These are phyloP conservation scores for Porcisia hertigi DNA, from an alignment of 208 protist species.

Conservation along the genomic window DNA sequence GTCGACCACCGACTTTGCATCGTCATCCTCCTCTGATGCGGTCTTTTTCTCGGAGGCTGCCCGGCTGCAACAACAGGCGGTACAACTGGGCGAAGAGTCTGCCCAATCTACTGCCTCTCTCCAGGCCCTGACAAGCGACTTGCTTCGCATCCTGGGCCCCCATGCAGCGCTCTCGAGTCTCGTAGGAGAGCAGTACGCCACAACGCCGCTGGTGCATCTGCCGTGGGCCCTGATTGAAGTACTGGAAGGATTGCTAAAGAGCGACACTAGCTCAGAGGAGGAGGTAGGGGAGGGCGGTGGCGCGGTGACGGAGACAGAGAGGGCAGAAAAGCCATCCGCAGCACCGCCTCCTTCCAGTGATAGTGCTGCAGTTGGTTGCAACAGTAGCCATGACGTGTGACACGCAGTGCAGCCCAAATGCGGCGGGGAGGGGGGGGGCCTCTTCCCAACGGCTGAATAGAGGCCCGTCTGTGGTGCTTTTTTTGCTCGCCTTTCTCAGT, in stretches of 20 bases:
- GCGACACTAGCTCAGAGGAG: background rate
- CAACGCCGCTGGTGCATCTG: constrained; percentile 25
- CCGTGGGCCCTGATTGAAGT: constrained; percentile 8
- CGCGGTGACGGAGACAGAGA: background rate
- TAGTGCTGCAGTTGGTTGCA: background rate
- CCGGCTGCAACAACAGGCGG: constrained; percentile 16
- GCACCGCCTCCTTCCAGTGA: background rate
- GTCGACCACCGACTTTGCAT: background rate
- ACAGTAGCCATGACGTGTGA: background rate
- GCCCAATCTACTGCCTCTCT: constrained; percentile 14
- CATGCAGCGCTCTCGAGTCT: constrained; percentile 22
- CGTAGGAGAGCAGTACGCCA: constrained; percentile 11
- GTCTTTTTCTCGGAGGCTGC: constrained; percentile 21
- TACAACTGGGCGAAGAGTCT: constrained; percentile 19
- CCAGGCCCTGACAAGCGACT: constrained; percentile 18
- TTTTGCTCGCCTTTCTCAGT: background rate
- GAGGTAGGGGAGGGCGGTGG: background rate
- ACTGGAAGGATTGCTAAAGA: constrained; percentile 18
- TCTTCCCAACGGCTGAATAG: background rate
- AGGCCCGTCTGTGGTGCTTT: background rate
- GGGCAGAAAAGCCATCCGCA: background rate
- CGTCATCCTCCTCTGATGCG: constrained; percentile 16
- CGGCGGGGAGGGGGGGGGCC: too few relatives aligned
- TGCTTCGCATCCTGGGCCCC: constrained; percentile 22
- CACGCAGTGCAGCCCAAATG: background rate